Conservation (phyloP, 352 stramenopile species). For the Pythium volutum region DNA sequence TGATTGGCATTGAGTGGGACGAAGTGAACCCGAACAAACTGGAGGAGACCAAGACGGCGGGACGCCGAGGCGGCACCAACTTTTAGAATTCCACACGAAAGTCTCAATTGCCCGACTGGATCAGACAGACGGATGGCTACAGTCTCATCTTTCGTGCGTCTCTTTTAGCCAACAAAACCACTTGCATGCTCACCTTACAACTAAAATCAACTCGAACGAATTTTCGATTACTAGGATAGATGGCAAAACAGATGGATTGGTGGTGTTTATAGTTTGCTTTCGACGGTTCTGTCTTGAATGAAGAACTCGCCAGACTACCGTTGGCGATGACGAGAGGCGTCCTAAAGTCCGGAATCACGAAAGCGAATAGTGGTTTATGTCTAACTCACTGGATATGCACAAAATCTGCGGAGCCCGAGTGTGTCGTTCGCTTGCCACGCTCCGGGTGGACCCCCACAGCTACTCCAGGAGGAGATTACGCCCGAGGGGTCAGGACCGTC, state of each 20-base stretch:
- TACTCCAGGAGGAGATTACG: background rate
- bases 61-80: slow-evolving; percentile 55
- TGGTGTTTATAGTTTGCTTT: background rate
- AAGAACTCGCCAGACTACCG: background rate
- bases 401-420: background rate
- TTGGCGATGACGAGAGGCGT: background rate
- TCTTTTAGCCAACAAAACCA: too few relatives aligned
- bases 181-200: too few relatives aligned
- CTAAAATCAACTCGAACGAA: too few relatives aligned
- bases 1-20: slow-evolving; percentile 87
- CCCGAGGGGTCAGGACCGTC: background rate
- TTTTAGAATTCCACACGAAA: background rate
- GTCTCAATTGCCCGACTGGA: too few relatives aligned
- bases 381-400: slow-evolving; percentile 2
- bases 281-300: background rate
- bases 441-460: background rate
- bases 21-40: slow-evolving; percentile 89
- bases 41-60: slow-evolving; percentile 33
- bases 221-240: too few relatives aligned
- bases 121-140: too few relatives aligned
- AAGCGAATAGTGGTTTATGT: background rate
- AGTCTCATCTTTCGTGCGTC: background rate
- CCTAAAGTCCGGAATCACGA: background rate
- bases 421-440: background rate
- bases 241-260: background rate